phyloP scores from a whole-genome alignment of 2,329 filamentous ascomycete species.

The Ascochyta fabae region DNA sequence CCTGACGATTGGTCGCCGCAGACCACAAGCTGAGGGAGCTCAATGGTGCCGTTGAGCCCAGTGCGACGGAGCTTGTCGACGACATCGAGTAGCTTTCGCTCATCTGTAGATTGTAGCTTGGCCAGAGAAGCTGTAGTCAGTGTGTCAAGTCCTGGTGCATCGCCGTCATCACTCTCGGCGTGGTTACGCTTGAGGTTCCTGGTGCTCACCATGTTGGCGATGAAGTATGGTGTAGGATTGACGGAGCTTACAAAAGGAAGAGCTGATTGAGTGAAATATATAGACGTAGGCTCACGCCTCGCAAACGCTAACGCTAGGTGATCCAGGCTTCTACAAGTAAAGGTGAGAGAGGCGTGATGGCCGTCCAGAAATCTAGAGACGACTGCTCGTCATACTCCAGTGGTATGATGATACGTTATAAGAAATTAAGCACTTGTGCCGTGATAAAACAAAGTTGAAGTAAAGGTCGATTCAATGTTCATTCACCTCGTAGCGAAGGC shows the following conservation, averaged over 20 bases:
- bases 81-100: slow-evolving; percentile 57
- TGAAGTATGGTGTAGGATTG: not conserved
- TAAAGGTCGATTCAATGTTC: no score
- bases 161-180: not conserved
- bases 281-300: not conserved
- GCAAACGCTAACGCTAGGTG: not conserved
- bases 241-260: not conserved
- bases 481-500: no score
- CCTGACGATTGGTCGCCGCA: slow-evolving; percentile 53
- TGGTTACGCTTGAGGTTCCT: not conserved
- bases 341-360: not conserved
- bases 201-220: not conserved
- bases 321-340: not conserved
- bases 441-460: no score
- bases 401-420: no score
- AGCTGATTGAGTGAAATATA: not conserved
- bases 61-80: slow-evolving; percentile 59
- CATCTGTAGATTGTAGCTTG: slow-evolving; percentile 54
- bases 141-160: not conserved
- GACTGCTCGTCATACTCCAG: no score
- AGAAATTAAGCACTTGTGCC: no score
- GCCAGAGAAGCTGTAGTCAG: slow-evolving; percentile 41
- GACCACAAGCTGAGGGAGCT: slow-evolving; percentile 41
- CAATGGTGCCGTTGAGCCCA: slow-evolving; percentile 45
- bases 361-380: no score